Percentiles rank a stretch among this genome's conserved stretches.
Conservation (phyloP, 768 basidiomycete genomes). For the Lactarius akahatsu region DNA sequence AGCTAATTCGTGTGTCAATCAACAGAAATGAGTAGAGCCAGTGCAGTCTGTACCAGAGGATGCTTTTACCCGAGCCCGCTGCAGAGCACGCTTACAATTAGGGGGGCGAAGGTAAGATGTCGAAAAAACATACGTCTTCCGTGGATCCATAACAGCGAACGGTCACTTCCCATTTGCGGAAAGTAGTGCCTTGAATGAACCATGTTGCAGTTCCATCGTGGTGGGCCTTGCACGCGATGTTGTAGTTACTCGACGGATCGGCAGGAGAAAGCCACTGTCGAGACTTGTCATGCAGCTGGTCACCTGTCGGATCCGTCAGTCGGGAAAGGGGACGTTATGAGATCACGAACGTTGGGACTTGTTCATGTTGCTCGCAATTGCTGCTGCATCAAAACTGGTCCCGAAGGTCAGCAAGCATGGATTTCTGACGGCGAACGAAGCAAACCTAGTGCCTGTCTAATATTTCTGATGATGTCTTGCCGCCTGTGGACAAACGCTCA, state of each 20-base stretch:
- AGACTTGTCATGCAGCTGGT: not conserved
- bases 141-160: conserved; percentile 2
- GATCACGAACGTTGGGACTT: not conserved
- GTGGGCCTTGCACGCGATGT: not conserved
- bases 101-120: no score
- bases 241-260: not conserved
- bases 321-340: not conserved
- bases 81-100: no score
- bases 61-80: no score
- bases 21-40: not conserved
- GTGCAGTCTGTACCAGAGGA: not conserved
- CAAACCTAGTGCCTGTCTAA: not conserved
- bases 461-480: not conserved
- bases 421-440: no score
- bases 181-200: conserved; percentile 3
- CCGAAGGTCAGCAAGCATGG: not conserved
- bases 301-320: not conserved
- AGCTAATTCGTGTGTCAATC: not conserved
- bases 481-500: not conserved
- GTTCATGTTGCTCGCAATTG: not conserved
- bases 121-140: not conserved
- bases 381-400: not conserved
- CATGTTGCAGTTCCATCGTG: conserved; percentile 6
- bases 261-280: not conserved
- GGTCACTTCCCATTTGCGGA: not conserved